Evolutionary conservation across 108 stramenopile genomes (phyloP), one percentile per base, ranked within the genome.

Genomic region (Cyclotella distinguenda): DNA sequence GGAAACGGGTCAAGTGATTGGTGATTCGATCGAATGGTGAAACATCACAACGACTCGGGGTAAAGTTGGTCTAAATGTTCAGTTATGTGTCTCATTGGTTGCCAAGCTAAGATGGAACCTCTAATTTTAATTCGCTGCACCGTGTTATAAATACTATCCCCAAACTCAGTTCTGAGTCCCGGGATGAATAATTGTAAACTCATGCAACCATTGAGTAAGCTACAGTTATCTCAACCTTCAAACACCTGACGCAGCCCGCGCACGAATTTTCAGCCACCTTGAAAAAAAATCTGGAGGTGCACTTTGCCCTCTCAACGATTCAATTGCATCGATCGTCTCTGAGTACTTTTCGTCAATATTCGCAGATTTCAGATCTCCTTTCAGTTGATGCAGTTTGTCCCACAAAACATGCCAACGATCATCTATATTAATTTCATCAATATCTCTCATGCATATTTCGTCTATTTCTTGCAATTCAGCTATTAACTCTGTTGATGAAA

Each of bases 1-100:
- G 64, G 68, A n/a, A 72, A 60, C 61, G 72, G 77, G 22, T 81
- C 82, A 4, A 86, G 83, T 66, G 86, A 86, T 77, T 52, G 50
- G 50, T 52, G 28, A 52, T 16, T 2, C 15, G 27, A 48, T n/a
- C n/a, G n/a, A n/a, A n/a, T n/a, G n/a, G n/a, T n/a, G n/a, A n/a
- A n/a, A n/a, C n/a, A n/a, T n/a, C n/a, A n/a, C n/a, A n/a, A n/a
- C n/a, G n/a, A n/a, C n/a, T n/a, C n/a, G n/a, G n/a, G n/a, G n/a
- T n/a, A n/a, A n/a, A n/a, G n/a, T n/a, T n/a, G n/a, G n/a, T n/a
- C n/a, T n/a, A n/a, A n/a, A n/a, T n/a, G n/a, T n/a, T n/a, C n/a
- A n/a, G n/a, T n/a, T n/a, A n/a, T n/a, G n/a, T n/a, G n/a, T n/a
- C n/a, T n/a, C n/a, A n/a, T n/a, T n/a, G n/a, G n/a, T n/a, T n/a